These are phyloP conservation scores for Alnus glutinosa DNA, from an alignment of 306 rosid species.

Conservation along the genomic window DNA sequence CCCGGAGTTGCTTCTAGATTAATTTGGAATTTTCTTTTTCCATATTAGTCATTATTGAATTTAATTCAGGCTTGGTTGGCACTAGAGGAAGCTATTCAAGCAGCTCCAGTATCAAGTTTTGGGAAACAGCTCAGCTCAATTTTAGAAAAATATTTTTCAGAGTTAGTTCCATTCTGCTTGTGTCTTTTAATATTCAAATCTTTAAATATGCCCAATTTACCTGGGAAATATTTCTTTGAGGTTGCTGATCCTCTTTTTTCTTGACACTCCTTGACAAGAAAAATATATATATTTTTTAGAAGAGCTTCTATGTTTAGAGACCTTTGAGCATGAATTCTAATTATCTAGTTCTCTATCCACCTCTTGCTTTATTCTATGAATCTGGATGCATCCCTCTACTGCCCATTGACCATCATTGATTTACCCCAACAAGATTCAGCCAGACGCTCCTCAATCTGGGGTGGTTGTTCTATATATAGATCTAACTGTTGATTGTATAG, in stretches of 20 bases:
- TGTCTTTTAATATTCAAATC: constrained; percentile 21
- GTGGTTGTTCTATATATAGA: not conserved
- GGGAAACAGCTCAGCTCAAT: no score
- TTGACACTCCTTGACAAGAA: no score
- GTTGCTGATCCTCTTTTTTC: no score
- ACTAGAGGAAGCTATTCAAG: no score
- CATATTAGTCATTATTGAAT: no score
- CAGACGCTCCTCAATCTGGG: not conserved
- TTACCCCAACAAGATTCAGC: not conserved
- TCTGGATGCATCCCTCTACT: not conserved
- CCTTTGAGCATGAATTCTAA: not conserved
- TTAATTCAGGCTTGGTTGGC: no score
- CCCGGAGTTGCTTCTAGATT: constrained; percentile 9
- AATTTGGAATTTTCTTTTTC: not conserved
- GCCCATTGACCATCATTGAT: not conserved
- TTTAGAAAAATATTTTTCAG: no score
- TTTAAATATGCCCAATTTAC: constrained; percentile 8
- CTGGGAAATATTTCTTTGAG: not conserved
- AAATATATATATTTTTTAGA: no score
- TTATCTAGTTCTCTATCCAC: not conserved
- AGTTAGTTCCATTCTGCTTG: constrained; percentile 54
- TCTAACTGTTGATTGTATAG: not conserved
- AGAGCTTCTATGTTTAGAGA: no score
- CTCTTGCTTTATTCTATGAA: not conserved
- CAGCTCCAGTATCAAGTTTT: no score